Evolutionary conservation across 331 rosid genomes (phyloP), one percentile per base, ranked within the genome.

Genomic region (Rhamnella rubrinervis): DNA sequence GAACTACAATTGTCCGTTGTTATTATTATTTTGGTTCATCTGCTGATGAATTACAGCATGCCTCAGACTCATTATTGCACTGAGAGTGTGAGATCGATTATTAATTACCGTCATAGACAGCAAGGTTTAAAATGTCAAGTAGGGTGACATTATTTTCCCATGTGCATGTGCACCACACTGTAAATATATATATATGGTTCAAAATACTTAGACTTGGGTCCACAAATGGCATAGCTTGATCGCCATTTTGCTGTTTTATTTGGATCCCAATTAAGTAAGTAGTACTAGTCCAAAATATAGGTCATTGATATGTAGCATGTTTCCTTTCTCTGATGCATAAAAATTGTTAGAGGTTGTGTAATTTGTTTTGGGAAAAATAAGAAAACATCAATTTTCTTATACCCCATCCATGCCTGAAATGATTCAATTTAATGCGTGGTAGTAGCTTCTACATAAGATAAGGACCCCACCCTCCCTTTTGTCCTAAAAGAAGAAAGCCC

Each of bases 61-160:
- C 58, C 41, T 47, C 21, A 8, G 53, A 31, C 41, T 25, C 58
- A 65, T 64, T 39, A 46, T 46, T 20, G 68, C 23, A 64, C 6
- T 64, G 19, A 23, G 35, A 31, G 35, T 10, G 40, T 11, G 37
- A 40, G 8, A 44, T 25, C 1, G 51, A 41, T 26, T 20, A 63
- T 63, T 44, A 63, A 6, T 64, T 19, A 64, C 41, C 8, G 25
- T 13, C 25, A 26, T 47, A 28, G 16, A 46, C 14, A 15, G 5
- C 6, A 53, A 50, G 44, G n/a, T 31, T 16, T 12, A 15, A 65
- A 65, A 6, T 50, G 31, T 13, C 1, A 40, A 11, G 47, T 8
- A 65, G 25, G 28, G 70, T n/a, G 26, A n/a, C 71, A 52, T 51
- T 35, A 13, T 67, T 14, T 65, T 67, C 61, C 71, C 71, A 35